Conservation (phyloP, 1,284 basidiomycete species). For the Ustilago esculenta region DNA sequence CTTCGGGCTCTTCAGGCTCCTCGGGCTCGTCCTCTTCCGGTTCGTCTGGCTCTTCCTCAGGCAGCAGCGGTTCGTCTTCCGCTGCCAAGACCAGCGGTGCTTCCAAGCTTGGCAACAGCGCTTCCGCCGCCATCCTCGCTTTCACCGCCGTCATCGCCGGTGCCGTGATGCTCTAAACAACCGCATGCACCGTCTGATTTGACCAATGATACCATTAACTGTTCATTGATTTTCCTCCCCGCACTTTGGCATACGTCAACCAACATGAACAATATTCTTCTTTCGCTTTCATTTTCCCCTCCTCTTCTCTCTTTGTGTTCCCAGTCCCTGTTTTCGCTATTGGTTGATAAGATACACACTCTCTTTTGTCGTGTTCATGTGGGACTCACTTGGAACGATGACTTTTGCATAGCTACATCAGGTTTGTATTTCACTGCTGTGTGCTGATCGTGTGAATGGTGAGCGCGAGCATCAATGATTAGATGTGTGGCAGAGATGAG, state of each 20-base stretch:
- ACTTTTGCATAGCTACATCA: too few species aligned
- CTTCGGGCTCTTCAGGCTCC: constrained; percentile 8
- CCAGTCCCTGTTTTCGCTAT: too few species aligned
- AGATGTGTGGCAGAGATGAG: background rate
- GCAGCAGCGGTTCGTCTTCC: constrained; percentile 1
- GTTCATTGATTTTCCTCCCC: background rate
- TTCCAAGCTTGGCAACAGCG: constrained; percentile 15
- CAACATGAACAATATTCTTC: constrained; percentile 18
- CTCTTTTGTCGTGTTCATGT: too few species aligned
- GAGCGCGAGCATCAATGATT: background rate
- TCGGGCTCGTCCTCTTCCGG: background rate
- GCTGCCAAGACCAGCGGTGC: constrained; percentile 26
- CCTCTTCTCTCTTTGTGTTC: too few species aligned
- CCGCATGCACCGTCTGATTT: too few species aligned
- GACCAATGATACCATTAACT: background rate
- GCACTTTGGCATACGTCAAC: background rate
- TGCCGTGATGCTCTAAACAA: constrained; percentile 48
- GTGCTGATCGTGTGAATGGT: too few species aligned
- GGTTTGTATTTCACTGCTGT: too few species aligned
- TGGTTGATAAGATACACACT: too few species aligned
- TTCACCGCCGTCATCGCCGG: constrained; percentile 38
- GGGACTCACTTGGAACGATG: too few species aligned
- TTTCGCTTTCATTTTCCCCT: background rate
- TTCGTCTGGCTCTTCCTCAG: constrained; percentile 1
- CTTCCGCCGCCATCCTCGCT: constrained; percentile 20